phyloP scores from a whole-genome alignment of 1,139 yeast genomes.

The Debaryomycetaceae sp. region DNA sequence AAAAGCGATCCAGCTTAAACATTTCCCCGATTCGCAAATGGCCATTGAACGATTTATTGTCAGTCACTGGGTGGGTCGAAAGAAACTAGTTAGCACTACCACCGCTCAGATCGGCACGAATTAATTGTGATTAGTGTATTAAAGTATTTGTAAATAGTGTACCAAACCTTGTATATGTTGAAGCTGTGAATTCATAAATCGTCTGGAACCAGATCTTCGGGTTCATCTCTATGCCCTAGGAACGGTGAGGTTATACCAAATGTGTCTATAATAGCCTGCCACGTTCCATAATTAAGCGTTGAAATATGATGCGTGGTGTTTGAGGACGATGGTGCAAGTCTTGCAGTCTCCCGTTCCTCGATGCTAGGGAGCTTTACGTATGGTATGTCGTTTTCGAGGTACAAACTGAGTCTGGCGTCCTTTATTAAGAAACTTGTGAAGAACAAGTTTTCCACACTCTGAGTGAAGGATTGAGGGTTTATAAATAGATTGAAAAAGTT shows the following conservation, averaged over 20 bases:
- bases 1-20: slow-evolving; percentile 46
- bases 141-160: background rate
- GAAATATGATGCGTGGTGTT: slow-evolving; percentile 62
- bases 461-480: slow-evolving; percentile 73
- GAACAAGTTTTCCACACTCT: slow-evolving; percentile 79
- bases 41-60: slow-evolving; percentile 57
- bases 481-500: slow-evolving; percentile 65
- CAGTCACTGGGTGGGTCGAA: slow-evolving; percentile 48
- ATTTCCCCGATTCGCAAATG: slow-evolving; percentile 67
- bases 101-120: slow-evolving; percentile 3
- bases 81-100: slow-evolving; percentile 6
- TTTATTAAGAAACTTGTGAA: slow-evolving; percentile 75
- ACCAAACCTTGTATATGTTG: background rate
- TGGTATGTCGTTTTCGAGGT: slow-evolving; percentile 45
- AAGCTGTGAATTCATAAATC: slow-evolving; percentile 1
- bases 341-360: slow-evolving; percentile 14
- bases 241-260: slow-evolving; percentile 53
- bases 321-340: slow-evolving; percentile 10
- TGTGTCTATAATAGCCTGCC: slow-evolving; percentile 52
- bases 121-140: slow-evolving; percentile 1
- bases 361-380: slow-evolving; percentile 19
- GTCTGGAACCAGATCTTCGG: slow-evolving; percentile 26
- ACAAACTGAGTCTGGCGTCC: slow-evolving; percentile 62
- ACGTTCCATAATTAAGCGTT: slow-evolving; percentile 60
- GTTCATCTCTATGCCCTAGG: slow-evolving; percentile 42